A percentile compares a stretch with the other conserved stretches of the same genome.
Conservation (phyloP, 2,329 filamentous ascomycete species). For the Ramularia collo-cygni region DNA sequence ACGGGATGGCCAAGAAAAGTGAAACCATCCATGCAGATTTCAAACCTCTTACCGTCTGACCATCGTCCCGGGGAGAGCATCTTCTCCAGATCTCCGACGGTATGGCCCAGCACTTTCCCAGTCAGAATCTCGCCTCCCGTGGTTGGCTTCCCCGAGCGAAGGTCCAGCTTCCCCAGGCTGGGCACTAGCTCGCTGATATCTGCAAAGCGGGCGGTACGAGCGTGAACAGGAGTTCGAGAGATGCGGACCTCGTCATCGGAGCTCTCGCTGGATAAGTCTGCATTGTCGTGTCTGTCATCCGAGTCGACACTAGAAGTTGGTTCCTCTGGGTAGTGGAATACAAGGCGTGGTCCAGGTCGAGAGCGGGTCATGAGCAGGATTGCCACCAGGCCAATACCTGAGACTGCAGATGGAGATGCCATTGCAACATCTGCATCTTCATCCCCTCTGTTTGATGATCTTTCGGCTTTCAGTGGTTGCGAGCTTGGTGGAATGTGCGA, state of each 20-base stretch:
- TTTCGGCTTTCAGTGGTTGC: too few species aligned
- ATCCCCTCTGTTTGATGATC: neutral
- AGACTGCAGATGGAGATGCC: neutral
- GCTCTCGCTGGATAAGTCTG: conserved; percentile 9
- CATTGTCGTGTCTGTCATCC: conserved; percentile 7
- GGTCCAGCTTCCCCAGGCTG: neutral
- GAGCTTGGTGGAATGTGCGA: too few species aligned
- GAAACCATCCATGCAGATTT: conserved; percentile 72
- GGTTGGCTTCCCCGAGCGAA: neutral
- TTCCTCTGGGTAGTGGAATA: conserved; percentile 69
- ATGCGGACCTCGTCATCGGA: conserved; percentile 8
- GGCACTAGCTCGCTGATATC: neutral
- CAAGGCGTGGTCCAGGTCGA: conserved; percentile 71
- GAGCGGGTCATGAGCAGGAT: conserved; percentile 71
- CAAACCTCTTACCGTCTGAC: conserved; percentile 75
- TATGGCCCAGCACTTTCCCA: conserved; percentile 20
- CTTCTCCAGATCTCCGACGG: conserved; percentile 65
- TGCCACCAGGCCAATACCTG: conserved; percentile 47
- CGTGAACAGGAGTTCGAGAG: neutral
- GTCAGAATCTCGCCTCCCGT: neutral
- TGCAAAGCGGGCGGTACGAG: neutral
- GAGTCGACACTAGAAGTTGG: conserved; percentile 1
- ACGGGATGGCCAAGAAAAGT: conserved; percentile 78
- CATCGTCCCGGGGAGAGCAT: conserved; percentile 62
- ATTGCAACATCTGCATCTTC: neutral